phyloP scores from a whole-genome alignment of 768 basidiomycete genomes.

The Lentinus tigrinus region DNA sequence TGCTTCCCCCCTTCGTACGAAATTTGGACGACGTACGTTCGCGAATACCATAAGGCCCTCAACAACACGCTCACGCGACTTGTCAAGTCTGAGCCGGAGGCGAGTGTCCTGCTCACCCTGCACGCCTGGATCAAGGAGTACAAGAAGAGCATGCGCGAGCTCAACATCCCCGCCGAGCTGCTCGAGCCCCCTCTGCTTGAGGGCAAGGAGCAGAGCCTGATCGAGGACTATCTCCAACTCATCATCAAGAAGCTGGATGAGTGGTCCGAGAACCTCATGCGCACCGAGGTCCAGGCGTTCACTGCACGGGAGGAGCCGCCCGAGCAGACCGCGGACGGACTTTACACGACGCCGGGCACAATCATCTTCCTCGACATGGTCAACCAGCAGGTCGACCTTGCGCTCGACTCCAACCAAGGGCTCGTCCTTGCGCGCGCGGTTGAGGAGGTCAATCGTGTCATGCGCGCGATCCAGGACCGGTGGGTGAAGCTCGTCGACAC shows the following conservation, averaged over 20 bases:
- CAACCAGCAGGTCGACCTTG: constrained; percentile 93
- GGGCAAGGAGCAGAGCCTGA: constrained; percentile 89
- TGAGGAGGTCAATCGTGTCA: constrained; percentile 83
- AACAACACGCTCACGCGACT: constrained; percentile 72
- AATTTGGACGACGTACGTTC: constrained; percentile 78
- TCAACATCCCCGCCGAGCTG: constrained; percentile 77
- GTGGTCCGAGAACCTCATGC: constrained; percentile 94
- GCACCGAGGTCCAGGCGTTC: constrained; percentile 85
- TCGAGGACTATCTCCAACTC: constrained; percentile 92
- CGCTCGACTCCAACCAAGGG: constrained; percentile 94
- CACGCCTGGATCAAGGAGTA: constrained; percentile 97
- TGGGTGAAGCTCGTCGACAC: constrained; percentile 83
- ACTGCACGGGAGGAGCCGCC: constrained; percentile 79
- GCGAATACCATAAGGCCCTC: constrained; percentile 87
- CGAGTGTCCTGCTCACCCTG: constrained; percentile 81
- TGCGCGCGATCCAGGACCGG: constrained; percentile 83
- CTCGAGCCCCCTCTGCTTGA: constrained; percentile 90
- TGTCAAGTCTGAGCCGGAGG: constrained; percentile 75
- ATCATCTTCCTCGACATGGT: constrained; percentile 98
- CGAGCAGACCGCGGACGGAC: constrained; percentile 83
- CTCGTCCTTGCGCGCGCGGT: constrained; percentile 90
- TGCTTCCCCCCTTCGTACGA: constrained; percentile 94
- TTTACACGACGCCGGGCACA: constrained; percentile 87
- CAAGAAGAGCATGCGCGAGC: constrained; percentile 91
- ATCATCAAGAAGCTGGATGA: constrained; percentile 96